phyloP scores from a whole-genome alignment of 176 grass and related monocot genomes.

The Thinopyrum elongatum region DNA sequence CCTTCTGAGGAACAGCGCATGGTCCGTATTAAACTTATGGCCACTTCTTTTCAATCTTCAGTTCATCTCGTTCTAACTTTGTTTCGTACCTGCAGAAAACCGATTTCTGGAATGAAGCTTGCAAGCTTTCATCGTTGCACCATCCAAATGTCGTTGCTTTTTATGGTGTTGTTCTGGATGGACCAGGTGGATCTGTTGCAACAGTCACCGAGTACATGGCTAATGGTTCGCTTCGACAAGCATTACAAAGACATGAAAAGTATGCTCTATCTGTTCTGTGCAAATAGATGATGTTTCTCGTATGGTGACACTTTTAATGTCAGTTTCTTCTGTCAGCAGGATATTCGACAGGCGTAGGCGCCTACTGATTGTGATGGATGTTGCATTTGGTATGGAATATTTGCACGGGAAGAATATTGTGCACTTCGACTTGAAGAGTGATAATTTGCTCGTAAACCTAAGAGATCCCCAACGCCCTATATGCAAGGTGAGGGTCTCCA shows the following conservation, averaged over 20 bases:
- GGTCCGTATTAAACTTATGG: conserved; percentile 37
- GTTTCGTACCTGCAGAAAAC: conserved; percentile 46
- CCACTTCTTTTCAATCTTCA: background rate
- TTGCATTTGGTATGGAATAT: conserved; percentile 99
- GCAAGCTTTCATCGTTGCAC: conserved; percentile 86
- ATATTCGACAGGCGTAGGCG: conserved; percentile 72
- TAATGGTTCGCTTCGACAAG: conserved; percentile 95
- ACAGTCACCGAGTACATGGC: conserved; percentile 99
- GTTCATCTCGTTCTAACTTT: conserved; percentile 6
- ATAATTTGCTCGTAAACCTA: conserved; percentile 97
- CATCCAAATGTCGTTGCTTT: conserved; percentile 99
- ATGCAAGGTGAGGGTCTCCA: conserved; percentile 69
- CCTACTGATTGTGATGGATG: conserved; percentile 94
- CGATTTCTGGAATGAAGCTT: conserved; percentile 97
- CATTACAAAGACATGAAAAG: conserved; percentile 94
- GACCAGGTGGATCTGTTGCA: conserved; percentile 84
- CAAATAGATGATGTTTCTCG: conserved; percentile 19
- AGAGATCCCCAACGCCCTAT: conserved; percentile 91
- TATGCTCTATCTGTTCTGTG: conserved; percentile 34
- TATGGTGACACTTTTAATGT: conserved; percentile 15
- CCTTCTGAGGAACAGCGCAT: conserved; percentile 81
- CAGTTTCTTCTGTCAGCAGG: conserved; percentile 59
- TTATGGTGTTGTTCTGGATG: conserved; percentile 92
- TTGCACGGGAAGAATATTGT: conserved; percentile 97
- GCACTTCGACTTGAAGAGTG: conserved; percentile 98